These are phyloP conservation scores for Dispira parvispora DNA, from an alignment of 192 early-diverging fungal species.

Conservation along the genomic window DNA sequence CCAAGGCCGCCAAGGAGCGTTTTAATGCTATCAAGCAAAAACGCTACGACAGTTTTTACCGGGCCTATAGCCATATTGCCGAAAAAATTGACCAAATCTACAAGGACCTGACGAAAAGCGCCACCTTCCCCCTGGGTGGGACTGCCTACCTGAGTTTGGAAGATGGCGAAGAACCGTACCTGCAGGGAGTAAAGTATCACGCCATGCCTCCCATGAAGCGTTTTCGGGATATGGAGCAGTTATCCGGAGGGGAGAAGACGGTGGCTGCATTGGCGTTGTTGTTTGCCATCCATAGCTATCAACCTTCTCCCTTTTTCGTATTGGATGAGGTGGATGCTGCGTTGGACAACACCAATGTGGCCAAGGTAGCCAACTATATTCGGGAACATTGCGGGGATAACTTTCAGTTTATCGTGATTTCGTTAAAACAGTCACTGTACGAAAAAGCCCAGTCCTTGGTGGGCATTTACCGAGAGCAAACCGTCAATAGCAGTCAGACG, in stretches of 20 bases:
- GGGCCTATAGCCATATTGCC: conserved; percentile 76
- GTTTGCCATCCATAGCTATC: conserved; percentile 91
- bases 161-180: conserved; percentile 87
- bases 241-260: conserved; percentile 98
- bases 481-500: conserved; percentile 60
- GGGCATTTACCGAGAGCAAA: conserved; percentile 89
- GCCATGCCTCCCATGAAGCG: conserved; percentile 99
- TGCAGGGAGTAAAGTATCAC: conserved; percentile 90
- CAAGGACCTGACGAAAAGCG: conserved; percentile 81
- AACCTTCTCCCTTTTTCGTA: conserved; percentile 97
- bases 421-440: conserved; percentile 85
- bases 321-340: conserved; percentile 99
- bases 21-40: conserved; percentile 61
- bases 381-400: conserved; percentile 38
- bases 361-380: conserved; percentile 81
- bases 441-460: conserved; percentile 85
- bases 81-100: conserved; percentile 90
- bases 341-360: conserved; percentile 91
- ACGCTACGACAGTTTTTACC: conserved; percentile 59
- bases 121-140: conserved; percentile 79
- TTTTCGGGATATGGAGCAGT: conserved; percentile 97
- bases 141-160: conserved; percentile 88
- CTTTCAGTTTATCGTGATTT: conserved; percentile 97
- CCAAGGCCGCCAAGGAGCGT: conserved; percentile 62
- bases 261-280: conserved; percentile 91